Base-by-base conservation (phyloP, 1,284 basidiomycete genomes). In the Naganishia albida region DNA sequence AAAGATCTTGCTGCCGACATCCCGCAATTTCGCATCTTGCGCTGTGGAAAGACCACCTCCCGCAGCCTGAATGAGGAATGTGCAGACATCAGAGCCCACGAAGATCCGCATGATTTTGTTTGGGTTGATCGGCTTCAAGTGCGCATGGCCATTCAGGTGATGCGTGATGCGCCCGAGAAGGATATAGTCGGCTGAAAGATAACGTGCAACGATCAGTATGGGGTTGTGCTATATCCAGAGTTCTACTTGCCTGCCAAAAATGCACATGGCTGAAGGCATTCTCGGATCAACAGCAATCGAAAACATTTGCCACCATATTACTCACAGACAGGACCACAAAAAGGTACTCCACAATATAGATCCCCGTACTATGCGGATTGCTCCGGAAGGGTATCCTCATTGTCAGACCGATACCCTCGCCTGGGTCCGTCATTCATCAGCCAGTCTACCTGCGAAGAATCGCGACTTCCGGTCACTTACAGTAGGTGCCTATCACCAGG, bases 401-500 rank as follows among this genome's bases (percentile, higher is more conserved):
- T 2, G 67, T 68, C 18, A 75, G 64, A 25, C 73, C 73, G 82
- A 69, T 82, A 69, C 56, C 64, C 20, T 65, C 53, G 46, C 63
- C 63, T 64, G 46, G 28, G 20, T 15, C 7, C 16, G 1, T 28
- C 18, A 28, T 15, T 28, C 2, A 2, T 54, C 16, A 54, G 25
- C 7, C 30, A 30, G 7, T 10, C 15, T 40, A 30, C n/a, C 13
- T 40, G 25, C 2, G n/a, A 43, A 39, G 10, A 7, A 30, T 13
- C 1, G 46, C 26, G 34, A 10, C 34, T 34, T 34, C 10, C 34
- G 34, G 18, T 28, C 2, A 56, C 66, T 69, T 67, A 83, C 85
- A 83, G 73, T 84, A 87, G 38, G 81, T 81, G 25, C 87, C 87
- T 56, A 88, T 84, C n/a, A 85, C 80, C 82, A 88, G 85, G 25